Evolutionary conservation across 306 rosid genomes (phyloP), one percentile per base, ranked within the genome.

Genomic region (Acacia acuminata): DNA sequence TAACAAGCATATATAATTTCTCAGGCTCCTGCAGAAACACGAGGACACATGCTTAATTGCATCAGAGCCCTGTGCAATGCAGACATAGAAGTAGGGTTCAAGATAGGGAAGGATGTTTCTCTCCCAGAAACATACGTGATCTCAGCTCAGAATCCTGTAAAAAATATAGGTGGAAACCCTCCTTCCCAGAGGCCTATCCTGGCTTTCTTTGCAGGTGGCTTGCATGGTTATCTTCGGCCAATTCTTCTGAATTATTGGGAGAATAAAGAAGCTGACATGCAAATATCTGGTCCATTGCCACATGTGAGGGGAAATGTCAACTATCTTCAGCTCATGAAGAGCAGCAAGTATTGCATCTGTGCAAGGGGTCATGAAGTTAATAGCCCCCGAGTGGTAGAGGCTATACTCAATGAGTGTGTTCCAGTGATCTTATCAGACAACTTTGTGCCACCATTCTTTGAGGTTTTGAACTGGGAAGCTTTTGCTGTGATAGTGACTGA

Each of bases 351-450:
- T 85, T 96, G 99, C 83, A 92, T 96, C 7, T 96, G 99, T 36
- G 97, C 98, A 36, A 92, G 92, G 81, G 99, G 99, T 1, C 97
- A 89, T 7, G 99, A 96, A 80, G 99, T 96, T 53, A 94, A 96
- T 82, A 96, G 99, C 64, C 98, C 98, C 0, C 86, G 99, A 14
- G 94, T 94, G 66, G 98, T 96, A 15, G 99, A 96, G 81, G 87
- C 98, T 67, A 91, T 96, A 76, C 84, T 88, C 84, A 82, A 89
- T 6, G 98, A 94, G 81, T 94, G 99, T 50, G 81, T 96, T 80
- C 99, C 99, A 0, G 98, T 96, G 61, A 92, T 96, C 77, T 88
- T 96, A 88, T 94, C 99, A 14, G 99, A 96, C 90, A 94, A 96
- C 73, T 96, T 91, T 32, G 90, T 96, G 88, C 98, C 99, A 58